These are phyloP conservation scores for Diphasiastrum complanatum DNA, from an alignment of 83 land plant genomes.

Conservation along the genomic window DNA sequence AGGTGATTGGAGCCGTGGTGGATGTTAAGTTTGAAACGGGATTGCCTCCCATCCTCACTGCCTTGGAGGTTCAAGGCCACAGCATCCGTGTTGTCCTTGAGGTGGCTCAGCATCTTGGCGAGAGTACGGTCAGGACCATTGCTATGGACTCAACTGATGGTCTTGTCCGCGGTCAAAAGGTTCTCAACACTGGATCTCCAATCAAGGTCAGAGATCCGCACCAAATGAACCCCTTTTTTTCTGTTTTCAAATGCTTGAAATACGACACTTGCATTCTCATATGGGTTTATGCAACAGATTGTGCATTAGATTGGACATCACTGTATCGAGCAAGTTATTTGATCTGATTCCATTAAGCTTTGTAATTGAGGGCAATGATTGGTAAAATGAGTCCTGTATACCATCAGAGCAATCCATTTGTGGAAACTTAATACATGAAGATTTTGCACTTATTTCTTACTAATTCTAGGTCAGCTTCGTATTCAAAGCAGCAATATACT, in stretches of 20 bases:
- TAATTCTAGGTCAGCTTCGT: too few relatives aligned
- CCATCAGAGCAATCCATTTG: too few relatives aligned
- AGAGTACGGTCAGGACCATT: slow-evolving; percentile 75
- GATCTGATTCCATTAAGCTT: too few relatives aligned
- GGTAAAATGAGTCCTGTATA: too few relatives aligned
- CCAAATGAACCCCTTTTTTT: too few relatives aligned
- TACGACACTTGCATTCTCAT: background rate
- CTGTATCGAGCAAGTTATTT: too few relatives aligned
- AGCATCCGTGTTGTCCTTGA: slow-evolving; percentile 72
- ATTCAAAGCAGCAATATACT: too few relatives aligned
- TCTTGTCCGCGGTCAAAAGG: slow-evolving; percentile 77
- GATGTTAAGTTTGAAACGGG: slow-evolving; percentile 35
- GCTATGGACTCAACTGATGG: slow-evolving; percentile 97
- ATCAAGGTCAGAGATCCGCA: slow-evolving; percentile 76
- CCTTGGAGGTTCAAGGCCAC: slow-evolving; percentile 75
- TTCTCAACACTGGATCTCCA: slow-evolving; percentile 92
- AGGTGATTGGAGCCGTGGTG: slow-evolving; percentile 41
- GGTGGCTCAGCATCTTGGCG: slow-evolving; percentile 95
- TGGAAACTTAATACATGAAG: too few relatives aligned
- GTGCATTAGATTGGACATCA: too few relatives aligned
- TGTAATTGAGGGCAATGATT: too few relatives aligned
- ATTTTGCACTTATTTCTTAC: too few relatives aligned
- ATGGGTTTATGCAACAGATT: too few relatives aligned
- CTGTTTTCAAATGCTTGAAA: background rate
- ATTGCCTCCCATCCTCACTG: slow-evolving; percentile 87